phyloP scores from a whole-genome alignment of 225 moss, liverwort and hornwort genomes.

The Pseudisothecium myosuroides region DNA sequence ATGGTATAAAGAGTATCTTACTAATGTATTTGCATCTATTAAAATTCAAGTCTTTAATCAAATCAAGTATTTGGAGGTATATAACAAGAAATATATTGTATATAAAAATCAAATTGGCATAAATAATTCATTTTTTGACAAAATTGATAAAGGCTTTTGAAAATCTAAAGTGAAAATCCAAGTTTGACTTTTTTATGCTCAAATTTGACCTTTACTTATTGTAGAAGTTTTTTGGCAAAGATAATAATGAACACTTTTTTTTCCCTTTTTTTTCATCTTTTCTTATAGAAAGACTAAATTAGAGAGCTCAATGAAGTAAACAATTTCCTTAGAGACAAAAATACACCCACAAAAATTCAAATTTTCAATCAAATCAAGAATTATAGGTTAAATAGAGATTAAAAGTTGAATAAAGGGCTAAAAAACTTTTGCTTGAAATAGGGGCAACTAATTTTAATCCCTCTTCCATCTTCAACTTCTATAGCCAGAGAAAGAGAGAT shows the following conservation, averaged over 20 bases:
- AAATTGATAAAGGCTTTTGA: neutral
- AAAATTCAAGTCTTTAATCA: too few species aligned
- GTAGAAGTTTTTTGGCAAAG: neutral
- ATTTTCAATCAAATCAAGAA: neutral
- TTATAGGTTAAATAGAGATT: neutral
- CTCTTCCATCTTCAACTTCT: neutral
- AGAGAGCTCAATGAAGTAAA: neutral
- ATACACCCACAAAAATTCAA: too few species aligned
- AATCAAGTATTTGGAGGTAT: neutral
- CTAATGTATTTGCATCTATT: neutral
- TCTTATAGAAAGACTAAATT: accelerated
- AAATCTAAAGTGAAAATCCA: neutral
- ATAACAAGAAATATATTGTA: neutral
- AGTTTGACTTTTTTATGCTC: neutral
- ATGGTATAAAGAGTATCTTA: neutral
- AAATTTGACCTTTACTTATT: neutral
- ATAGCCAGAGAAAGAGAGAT: accelerated
- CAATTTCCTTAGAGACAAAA: neutral
- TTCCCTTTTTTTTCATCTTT: too few species aligned
- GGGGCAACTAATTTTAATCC: neutral
- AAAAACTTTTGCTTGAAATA: neutral
- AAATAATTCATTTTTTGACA: too few species aligned
- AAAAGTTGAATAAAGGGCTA: neutral
- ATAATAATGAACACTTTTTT: too few species aligned
- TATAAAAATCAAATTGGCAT: neutral